Conservation (phyloP, 148 eudicot species). For the Arctostaphylos glauca region DNA sequence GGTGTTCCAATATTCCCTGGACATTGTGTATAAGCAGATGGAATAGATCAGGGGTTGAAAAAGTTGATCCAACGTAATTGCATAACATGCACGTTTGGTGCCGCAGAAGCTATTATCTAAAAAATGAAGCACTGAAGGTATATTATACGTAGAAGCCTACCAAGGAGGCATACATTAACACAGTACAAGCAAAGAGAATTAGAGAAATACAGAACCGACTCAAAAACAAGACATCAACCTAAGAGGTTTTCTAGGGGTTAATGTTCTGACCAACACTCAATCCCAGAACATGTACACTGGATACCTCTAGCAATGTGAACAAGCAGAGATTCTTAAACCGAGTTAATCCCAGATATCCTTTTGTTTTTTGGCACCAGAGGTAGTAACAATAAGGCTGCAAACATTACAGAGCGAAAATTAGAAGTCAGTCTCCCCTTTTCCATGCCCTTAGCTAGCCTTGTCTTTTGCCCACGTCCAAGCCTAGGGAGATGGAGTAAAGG, state of each 20-base stretch:
- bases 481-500: neutral
- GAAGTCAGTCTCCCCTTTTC: neutral
- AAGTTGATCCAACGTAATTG: neutral
- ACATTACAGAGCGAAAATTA: neutral
- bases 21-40: neutral
- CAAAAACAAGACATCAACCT: neutral
- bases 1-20: constrained; percentile 90
- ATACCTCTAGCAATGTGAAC: neutral
- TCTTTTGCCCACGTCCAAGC: neutral
- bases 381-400: neutral
- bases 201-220: neutral
- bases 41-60: neutral
- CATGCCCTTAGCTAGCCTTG: neutral
- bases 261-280: neutral
- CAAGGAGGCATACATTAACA: neutral
- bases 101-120: neutral
- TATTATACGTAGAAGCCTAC: too few relatives aligned
- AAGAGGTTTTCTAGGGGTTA: neutral
- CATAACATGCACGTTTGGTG: neutral
- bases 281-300: neutral
- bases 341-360: neutral
- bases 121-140: neutral
- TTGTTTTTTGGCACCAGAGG: neutral
- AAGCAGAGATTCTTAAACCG: neutral
- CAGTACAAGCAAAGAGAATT: neutral